Evolutionary conservation across 345 rosid species (phyloP), one percentile per base, ranked within the genome.

Genomic region (Xanthoceras sorbifolium): DNA sequence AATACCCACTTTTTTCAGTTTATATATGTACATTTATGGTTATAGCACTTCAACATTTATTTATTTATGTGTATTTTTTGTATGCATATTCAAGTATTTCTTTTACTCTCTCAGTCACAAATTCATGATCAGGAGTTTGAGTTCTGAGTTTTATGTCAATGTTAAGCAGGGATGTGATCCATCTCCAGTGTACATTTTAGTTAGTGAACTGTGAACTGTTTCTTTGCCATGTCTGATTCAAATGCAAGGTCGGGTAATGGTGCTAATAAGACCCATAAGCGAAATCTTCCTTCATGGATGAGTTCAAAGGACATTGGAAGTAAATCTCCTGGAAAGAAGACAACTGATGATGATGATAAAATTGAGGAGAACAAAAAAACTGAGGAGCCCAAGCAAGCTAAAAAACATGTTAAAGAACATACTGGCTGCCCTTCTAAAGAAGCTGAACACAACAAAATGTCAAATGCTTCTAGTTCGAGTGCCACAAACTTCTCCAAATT

Each of bases 211-310:
- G 44, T 71, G 64, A 22, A 42, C 71, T 42, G 32, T 23, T 52
- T 26, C 0, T 36, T 63, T 22, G 52, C 65, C 64, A 88, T 89
- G 91, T 73, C 88, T 36, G 69, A 85, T 81, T 81, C 83, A 23
- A 80, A 80, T 69, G 31, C 61, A 68, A 78, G 77, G 54, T 75
- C 71, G 1, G 76, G 75, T 71, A 76, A 68, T 40, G 80, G 71
- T 44, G 70, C 40, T 31, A 72, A 76, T 64, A 79, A 81, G 88
- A 67, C 79, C 46, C 87, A 82, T 52, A 86, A 84, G 75, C 87
- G 93, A 32, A 88, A 80, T 84, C 94, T 92, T 87, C 97, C 98
- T 29, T 89, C 92, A 60, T 92, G 97, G 98, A 92, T 90, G 93
- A 84, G 84, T 81, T 80, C 89, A 20, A 80, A 84, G 66, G 87